Evolutionary conservation across 1,139 yeast genomes (phyloP).

Genomic region (Zygotorulaspora mrakii): DNA sequence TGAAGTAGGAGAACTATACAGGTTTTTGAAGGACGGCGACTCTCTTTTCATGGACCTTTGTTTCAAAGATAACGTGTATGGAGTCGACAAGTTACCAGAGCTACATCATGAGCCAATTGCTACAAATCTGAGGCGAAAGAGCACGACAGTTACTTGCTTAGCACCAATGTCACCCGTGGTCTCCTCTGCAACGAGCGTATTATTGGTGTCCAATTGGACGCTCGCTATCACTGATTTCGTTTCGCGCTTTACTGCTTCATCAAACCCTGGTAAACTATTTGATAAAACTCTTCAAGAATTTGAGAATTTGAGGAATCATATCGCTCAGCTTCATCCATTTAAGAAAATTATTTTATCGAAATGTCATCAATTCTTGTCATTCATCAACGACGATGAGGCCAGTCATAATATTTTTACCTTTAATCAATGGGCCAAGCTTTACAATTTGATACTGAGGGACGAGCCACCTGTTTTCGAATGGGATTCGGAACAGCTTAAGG

Average conservation of each 20-base stretch:
- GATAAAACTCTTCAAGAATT: constrained; percentile 11
- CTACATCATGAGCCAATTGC: neutral
- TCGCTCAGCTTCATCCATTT: constrained; percentile 1
- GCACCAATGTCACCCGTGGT: neutral
- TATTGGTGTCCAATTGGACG: constrained; percentile 22
- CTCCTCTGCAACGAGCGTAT: constrained; percentile 5
- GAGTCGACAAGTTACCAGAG: constrained; percentile 23
- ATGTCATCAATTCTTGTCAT: constrained; percentile 8
- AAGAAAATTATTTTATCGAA: constrained; percentile 6
- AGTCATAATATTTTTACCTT: constrained; percentile 5
- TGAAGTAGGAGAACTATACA: constrained; percentile 19
- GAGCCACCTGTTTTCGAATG: constrained; percentile 8
- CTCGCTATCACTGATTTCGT: constrained; percentile 20
- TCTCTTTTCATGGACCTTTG: constrained; percentile 30
- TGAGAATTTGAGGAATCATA: constrained; percentile 2
- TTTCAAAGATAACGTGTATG: constrained; percentile 30
- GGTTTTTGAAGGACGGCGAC: constrained; percentile 23
- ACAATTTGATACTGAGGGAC: constrained; percentile 9
- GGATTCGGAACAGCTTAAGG: constrained; percentile 6
- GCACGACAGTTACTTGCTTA: neutral
- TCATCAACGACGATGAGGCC: neutral
- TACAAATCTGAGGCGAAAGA: neutral
- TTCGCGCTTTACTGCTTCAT: constrained; percentile 14
- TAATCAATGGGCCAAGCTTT: constrained; percentile 11
- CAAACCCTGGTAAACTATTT: constrained; percentile 14